phyloP scores from a whole-genome alignment of 306 rosid genomes.

The Citrullus colocynthis region DNA sequence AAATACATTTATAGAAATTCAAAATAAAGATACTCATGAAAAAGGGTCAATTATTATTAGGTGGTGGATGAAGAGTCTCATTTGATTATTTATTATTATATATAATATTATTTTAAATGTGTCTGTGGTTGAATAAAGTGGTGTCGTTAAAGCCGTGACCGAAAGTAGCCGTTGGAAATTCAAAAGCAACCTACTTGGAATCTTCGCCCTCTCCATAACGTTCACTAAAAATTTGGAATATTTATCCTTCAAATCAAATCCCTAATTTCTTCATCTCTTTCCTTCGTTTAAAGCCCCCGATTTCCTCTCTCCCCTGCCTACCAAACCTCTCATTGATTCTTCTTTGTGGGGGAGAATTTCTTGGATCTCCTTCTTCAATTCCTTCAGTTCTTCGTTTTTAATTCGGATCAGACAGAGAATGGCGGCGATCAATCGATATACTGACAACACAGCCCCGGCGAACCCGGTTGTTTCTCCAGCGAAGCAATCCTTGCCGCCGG shows the following conservation, averaged over 20 bases:
- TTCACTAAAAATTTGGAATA: constrained; percentile 19
- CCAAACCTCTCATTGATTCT: background rate
- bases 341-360: background rate
- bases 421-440: constrained; percentile 42
- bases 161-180: constrained; percentile 30
- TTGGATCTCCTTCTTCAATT: background rate
- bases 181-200: background rate
- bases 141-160: background rate
- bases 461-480: constrained; percentile 19
- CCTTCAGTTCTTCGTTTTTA: background rate
- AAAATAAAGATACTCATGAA: background rate
- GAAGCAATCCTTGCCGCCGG: constrained; percentile 33
- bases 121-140: background rate
- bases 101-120: background rate
- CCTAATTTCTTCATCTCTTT: constrained; percentile 10
- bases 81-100: background rate
- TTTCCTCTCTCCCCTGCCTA: background rate
- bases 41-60: background rate
- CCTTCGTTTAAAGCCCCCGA: constrained; percentile 12
- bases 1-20: background rate
- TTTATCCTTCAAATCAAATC: background rate
- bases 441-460: constrained; percentile 26
- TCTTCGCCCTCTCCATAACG: constrained; percentile 16
- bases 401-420: constrained; percentile 10
- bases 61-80: background rate